Percentiles rank a stretch among this genome's conserved stretches.
phyloP scores from a whole-genome alignment of 768 basidiomycete species.

The Suillus paluster region DNA sequence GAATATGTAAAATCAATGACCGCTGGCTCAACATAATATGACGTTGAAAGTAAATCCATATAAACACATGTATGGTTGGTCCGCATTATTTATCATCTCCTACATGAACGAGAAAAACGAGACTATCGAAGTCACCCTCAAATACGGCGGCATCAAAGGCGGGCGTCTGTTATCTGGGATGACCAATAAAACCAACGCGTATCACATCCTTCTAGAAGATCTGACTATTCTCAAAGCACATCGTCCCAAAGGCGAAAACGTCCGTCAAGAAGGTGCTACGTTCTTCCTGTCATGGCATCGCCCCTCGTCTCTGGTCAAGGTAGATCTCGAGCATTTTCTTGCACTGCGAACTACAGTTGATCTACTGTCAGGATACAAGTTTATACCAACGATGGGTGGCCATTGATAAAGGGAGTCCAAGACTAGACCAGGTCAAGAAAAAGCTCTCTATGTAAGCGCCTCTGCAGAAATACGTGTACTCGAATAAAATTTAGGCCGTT shows the following conservation, averaged over 20 bases:
- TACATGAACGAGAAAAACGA: conserved; percentile 8
- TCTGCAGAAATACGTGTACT: neutral
- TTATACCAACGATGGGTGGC: conserved; percentile 31
- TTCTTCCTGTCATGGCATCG: conserved; percentile 31
- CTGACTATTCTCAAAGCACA: conserved; percentile 35
- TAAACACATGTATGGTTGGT: too few species aligned
- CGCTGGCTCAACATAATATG: too few species aligned
- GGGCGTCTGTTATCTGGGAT: conserved; percentile 16
- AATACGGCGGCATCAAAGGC: conserved; percentile 26
- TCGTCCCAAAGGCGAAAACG: conserved; percentile 31
- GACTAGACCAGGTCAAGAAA: conserved; percentile 26
- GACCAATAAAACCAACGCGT: conserved; percentile 15
- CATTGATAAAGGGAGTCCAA: conserved; percentile 26
- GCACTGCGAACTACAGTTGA: neutral
- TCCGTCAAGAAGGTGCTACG: conserved; percentile 20
- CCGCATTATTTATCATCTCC: neutral
- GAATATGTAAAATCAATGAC: too few species aligned
- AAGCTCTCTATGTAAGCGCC: conserved; percentile 33
- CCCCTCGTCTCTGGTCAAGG: neutral
- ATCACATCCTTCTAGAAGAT: conserved; percentile 31
- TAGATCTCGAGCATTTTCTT: neutral
- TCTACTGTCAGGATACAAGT: conserved; percentile 20
- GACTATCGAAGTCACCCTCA: conserved; percentile 30
- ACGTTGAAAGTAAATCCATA: too few species aligned
- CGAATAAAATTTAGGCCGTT: neutral